A percentile compares a stretch with the other conserved stretches of the same genome.
These are phyloP conservation scores for Francoa sonchifolia DNA, from an alignment of 441 rosid genomes.

Conservation along the genomic window DNA sequence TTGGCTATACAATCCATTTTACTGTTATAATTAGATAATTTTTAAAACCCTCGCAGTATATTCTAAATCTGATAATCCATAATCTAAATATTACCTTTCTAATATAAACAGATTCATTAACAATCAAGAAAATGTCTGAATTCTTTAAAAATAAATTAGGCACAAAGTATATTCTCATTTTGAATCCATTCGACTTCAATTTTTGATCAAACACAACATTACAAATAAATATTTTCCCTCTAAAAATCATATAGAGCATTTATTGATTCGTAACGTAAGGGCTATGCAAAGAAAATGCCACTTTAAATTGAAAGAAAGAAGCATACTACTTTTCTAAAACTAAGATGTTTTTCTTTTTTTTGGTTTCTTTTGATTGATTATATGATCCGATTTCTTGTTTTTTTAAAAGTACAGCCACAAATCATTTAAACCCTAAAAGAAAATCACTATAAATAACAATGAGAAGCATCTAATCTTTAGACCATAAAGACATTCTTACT, in stretches of 20 bases:
- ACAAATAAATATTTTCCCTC: neutral
- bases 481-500: conserved; percentile 23
- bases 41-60: too few relatives aligned
- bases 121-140: too few relatives aligned
- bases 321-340: conserved; percentile 17
- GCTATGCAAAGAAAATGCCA: conserved; percentile 19
- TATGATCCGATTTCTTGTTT: neutral
- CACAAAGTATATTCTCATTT: too few relatives aligned
- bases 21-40: too few relatives aligned
- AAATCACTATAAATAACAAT: conserved; percentile 11
- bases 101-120: too few relatives aligned
- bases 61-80: too few relatives aligned
- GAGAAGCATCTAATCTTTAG: conserved; percentile 30
- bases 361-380: neutral
- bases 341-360: conserved; percentile 9
- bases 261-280: conserved; percentile 19
- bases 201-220: too few relatives aligned
- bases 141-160: too few relatives aligned
- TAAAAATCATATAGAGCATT: neutral
- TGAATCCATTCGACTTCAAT: too few relatives aligned
- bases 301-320: conserved; percentile 6
- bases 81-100: too few relatives aligned
- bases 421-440: conserved; percentile 15
- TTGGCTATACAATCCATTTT: too few relatives aligned
- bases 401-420: conserved; percentile 20